Evolutionary conservation across 2,329 filamentous ascomycete genomes (phyloP).

Genomic region (Neoascochyta sp.): DNA sequence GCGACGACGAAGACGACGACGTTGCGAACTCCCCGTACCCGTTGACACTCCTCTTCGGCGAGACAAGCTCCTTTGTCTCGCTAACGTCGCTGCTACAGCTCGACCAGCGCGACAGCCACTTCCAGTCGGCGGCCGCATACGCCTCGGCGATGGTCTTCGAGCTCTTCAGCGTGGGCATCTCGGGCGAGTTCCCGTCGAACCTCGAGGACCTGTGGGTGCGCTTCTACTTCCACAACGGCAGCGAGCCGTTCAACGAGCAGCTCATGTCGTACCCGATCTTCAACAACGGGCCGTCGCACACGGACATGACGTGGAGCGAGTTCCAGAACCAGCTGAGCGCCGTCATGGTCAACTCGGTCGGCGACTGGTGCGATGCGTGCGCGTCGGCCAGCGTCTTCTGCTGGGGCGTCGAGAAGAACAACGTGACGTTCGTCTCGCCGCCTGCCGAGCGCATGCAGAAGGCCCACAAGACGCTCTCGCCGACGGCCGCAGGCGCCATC

Average conservation of each 20-base stretch:
- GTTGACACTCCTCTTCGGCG: constrained; percentile 43
- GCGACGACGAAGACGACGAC: too few relatives aligned
- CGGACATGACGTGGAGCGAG: constrained; percentile 49
- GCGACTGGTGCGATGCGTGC: constrained; percentile 54
- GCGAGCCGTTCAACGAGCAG: constrained; percentile 40
- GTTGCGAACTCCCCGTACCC: constrained; percentile 38
- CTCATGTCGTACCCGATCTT: constrained; percentile 50
- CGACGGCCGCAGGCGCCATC: constrained; percentile 53
- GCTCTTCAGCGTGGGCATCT: constrained; percentile 45
- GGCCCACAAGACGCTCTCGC: constrained; percentile 32
- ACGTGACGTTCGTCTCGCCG: too few relatives aligned
- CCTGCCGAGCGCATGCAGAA: too few relatives aligned
- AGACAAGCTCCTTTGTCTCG: constrained; percentile 31
- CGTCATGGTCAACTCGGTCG: constrained; percentile 43
- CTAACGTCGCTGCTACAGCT: constrained; percentile 28
- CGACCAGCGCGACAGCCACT: constrained; percentile 13
- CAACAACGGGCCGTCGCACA: constrained; percentile 44
- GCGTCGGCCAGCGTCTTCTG: constrained; percentile 51
- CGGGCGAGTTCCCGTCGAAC: constrained; percentile 37
- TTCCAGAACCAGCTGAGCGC: constrained; percentile 47
- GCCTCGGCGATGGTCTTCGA: constrained; percentile 37
- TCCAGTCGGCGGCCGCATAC: constrained; percentile 25
- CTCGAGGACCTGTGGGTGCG: constrained; percentile 51
- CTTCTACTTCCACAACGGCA: constrained; percentile 57
- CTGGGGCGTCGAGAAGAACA: constrained; percentile 36